Evolutionary conservation across 768 basidiomycete genomes (phyloP).

Genomic region (Postia placenta): DNA sequence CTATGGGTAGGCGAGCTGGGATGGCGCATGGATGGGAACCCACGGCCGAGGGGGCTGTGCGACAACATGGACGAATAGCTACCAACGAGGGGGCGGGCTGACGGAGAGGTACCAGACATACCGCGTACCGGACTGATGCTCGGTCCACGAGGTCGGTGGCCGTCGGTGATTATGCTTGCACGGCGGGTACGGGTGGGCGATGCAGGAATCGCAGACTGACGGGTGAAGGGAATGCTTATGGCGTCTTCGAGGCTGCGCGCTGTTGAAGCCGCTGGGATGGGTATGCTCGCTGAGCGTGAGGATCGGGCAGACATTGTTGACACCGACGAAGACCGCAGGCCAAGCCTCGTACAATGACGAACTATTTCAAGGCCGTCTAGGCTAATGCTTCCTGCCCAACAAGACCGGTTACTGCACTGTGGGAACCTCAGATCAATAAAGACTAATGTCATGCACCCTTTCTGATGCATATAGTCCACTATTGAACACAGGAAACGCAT

Average conservation of each 20-base stretch:
- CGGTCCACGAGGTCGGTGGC: conserved; percentile 1
- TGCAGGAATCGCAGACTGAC: conserved; percentile 4
- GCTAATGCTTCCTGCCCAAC: no score
- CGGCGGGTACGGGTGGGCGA: conserved; percentile 8
- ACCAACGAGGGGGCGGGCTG: conserved; percentile 10
- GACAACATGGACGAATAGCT: conserved; percentile 16
- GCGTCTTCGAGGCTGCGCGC: conserved; percentile 59
- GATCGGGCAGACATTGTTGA: conserved; percentile 51
- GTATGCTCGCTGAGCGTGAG: conserved; percentile 61
- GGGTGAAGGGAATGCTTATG: conserved; percentile 51
- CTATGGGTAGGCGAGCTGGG: conserved; percentile 8
- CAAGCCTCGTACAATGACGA: no score
- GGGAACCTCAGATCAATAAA: no score
- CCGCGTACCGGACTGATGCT: conserved; percentile 4
- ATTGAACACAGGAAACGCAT: no score
- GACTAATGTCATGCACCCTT: no score
- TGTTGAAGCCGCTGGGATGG: conserved; percentile 47
- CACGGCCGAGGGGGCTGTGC: neutral
- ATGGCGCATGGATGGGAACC: neutral
- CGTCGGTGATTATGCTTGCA: conserved; percentile 7
- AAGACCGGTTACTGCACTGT: no score
- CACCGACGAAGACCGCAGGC: no score
- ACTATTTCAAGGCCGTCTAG: no score
- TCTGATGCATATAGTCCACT: no score
- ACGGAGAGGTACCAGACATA: conserved; percentile 1